Evolutionary conservation across 1,139 yeast species (phyloP), one percentile per base, ranked within the genome.

Genomic region (Kluyveromyces sp.): DNA sequence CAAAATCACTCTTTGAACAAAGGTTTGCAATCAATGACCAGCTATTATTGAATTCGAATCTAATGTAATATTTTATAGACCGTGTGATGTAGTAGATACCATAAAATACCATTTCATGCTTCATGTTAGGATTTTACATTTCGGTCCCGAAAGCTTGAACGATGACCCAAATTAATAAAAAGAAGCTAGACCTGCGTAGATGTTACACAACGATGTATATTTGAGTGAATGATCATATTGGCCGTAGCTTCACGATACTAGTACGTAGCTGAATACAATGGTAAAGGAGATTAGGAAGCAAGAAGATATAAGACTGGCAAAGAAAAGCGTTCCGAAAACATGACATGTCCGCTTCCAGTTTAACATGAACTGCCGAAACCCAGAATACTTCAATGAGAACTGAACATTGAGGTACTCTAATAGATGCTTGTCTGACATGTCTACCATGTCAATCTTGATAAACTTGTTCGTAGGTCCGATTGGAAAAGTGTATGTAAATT

Each of bases 301-400:
- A 12, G 44, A 29, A 2, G 54, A 43, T 11, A 56, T 43, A 9
- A 51, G 39, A 2, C 45, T 33, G 34, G 54, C 54, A 32, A 59
- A 55, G 3, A 51, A 32, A 1, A 46, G 25, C 4, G 50, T 50
- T 1, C 65, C 65, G 17, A 55, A 42, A 1, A 52, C 36, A 44
- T 60, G 56, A 11, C 62, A 49, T 8, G 57, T 39, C 26, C 47
- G 47, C 20, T 44, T 46, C 50, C 56, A 51, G 16, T 55, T 50
- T 20, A 58, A 39, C 64, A 61, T 57, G 20, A 58, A 38, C 16
- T 30, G 30, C 12, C 41, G 35, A 11, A 38, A 38, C 31, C 41
- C 41, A 3, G 34, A 30, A 32, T 38, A 38, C 32, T 31, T 32
- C 3, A 38, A 19, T 7, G 41, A 38, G 15, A 38, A 19, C 17